These are phyloP conservation scores for Alternaria tenuissima DNA, from an alignment of 2,329 filamentous ascomycete species.

Conservation along the genomic window DNA sequence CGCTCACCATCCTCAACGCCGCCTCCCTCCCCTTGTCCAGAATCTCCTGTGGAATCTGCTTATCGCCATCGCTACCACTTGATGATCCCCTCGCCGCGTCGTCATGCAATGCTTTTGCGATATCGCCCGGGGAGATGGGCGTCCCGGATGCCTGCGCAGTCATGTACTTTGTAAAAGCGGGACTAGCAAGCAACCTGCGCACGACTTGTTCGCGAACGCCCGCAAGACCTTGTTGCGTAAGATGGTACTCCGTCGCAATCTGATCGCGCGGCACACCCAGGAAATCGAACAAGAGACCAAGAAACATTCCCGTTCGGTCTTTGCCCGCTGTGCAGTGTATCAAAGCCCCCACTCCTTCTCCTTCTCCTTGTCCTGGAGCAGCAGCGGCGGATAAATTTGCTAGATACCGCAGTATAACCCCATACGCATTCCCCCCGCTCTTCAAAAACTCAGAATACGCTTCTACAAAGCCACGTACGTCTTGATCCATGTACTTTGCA, in stretches of 20 bases:
- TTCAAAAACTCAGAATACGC: constrained; percentile 70
- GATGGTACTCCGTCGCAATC: constrained; percentile 70
- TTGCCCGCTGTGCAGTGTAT: constrained; percentile 81
- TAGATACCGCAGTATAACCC: constrained; percentile 69
- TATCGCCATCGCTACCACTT: constrained; percentile 24
- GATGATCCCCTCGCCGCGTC: constrained; percentile 31
- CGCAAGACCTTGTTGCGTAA: constrained; percentile 69
- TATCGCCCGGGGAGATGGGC: constrained; percentile 56
- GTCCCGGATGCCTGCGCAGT: constrained; percentile 18
- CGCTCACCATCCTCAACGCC: constrained; percentile 48
- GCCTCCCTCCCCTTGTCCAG: constrained; percentile 35
- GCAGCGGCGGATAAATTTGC: constrained; percentile 40
- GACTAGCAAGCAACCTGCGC: constrained; percentile 53
- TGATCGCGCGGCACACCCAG: constrained; percentile 68
- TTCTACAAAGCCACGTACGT: constrained; percentile 66
- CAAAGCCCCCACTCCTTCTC: constrained; percentile 56
- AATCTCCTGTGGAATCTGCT: constrained; percentile 44
- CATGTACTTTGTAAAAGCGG: constrained; percentile 39
- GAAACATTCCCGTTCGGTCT: constrained; percentile 76
- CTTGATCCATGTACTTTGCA: constrained; percentile 65
- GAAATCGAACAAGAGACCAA: constrained; percentile 70
- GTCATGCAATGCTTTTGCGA: constrained; percentile 56
- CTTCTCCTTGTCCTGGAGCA: constrained; percentile 4
- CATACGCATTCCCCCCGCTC: constrained; percentile 62
- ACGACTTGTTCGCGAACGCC: constrained; percentile 57